These are phyloP conservation scores for Pueraria montana DNA, from an alignment of 306 rosid genomes.

Conservation along the genomic window DNA sequence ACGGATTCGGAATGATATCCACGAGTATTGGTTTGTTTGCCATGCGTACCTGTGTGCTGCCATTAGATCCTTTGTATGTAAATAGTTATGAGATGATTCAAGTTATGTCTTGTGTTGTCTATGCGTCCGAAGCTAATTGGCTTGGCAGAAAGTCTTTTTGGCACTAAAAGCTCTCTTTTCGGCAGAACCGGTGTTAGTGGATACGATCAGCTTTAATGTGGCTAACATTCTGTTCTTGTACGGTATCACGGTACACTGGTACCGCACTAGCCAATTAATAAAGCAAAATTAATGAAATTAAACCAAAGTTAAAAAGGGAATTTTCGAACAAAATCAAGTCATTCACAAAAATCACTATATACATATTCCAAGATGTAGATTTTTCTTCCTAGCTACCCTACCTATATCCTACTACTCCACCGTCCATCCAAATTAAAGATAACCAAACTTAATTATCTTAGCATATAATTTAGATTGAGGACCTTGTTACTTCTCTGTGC, in stretches of 20 bases:
- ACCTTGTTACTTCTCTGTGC: background rate
- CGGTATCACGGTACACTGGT: constrained; percentile 42
- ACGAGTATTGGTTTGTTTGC: too few relatives aligned
- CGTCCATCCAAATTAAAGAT: constrained; percentile 53
- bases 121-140: constrained; percentile 22
- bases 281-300: constrained; percentile 33
- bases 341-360: constrained; percentile 54
- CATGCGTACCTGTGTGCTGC: too few relatives aligned
- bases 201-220: constrained; percentile 38
- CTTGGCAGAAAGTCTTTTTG: constrained; percentile 23
- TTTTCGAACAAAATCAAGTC: constrained; percentile 23
- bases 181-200: constrained; percentile 42
- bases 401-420: constrained; percentile 67
- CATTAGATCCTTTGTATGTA: background rate
- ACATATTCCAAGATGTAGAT: constrained; percentile 65
- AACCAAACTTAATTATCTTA: constrained; percentile 20
- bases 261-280: constrained; percentile 38
- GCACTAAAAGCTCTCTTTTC: constrained; percentile 32
- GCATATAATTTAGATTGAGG: constrained; percentile 28
- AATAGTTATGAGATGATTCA: constrained; percentile 37
- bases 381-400: constrained; percentile 44
- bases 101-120: background rate
- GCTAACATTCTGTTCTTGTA: constrained; percentile 49
- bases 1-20: too few relatives aligned
- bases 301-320: background rate